These are phyloP conservation scores for Sugiyamaella smithiae DNA, from an alignment of 805 yeast genomes.

Conservation along the genomic window DNA sequence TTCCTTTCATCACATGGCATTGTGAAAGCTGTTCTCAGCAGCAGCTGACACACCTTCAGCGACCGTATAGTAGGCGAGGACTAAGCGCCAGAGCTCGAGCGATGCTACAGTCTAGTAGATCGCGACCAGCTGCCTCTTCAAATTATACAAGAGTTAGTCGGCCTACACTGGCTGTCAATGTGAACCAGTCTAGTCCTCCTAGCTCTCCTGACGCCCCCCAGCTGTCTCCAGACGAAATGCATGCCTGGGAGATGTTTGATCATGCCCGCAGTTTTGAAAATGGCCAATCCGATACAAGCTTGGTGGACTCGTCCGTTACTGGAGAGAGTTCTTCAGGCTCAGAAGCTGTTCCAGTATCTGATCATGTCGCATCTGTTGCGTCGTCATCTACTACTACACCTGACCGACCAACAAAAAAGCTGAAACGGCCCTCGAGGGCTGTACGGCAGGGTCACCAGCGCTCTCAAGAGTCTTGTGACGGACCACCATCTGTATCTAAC, in stretches of 20 bases:
- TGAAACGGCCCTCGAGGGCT: conserved; percentile 28
- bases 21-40: conserved; percentile 25
- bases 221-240: conserved; percentile 26
- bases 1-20: conserved; percentile 32
- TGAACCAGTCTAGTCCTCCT: background rate
- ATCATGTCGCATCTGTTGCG: background rate
- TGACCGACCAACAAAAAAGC: conserved; percentile 19
- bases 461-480: conserved; percentile 1
- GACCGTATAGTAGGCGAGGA: background rate
- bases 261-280: conserved; percentile 20
- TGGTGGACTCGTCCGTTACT: background rate
- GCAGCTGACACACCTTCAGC: conserved; percentile 2
- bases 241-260: conserved; percentile 34
- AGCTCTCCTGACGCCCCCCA: conserved; percentile 8
- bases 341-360: background rate
- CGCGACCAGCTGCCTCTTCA: conserved; percentile 7
- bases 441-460: background rate
- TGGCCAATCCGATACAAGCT: background rate
- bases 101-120: background rate
- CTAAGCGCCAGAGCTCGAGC: conserved; percentile 1
- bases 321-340: background rate
- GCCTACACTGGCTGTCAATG: background rate
- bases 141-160: too few species aligned
- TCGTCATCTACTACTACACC: conserved; percentile 17
- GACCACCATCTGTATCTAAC: background rate